phyloP scores from a whole-genome alignment of 305 asterid species.

The Rubia peregrina region DNA sequence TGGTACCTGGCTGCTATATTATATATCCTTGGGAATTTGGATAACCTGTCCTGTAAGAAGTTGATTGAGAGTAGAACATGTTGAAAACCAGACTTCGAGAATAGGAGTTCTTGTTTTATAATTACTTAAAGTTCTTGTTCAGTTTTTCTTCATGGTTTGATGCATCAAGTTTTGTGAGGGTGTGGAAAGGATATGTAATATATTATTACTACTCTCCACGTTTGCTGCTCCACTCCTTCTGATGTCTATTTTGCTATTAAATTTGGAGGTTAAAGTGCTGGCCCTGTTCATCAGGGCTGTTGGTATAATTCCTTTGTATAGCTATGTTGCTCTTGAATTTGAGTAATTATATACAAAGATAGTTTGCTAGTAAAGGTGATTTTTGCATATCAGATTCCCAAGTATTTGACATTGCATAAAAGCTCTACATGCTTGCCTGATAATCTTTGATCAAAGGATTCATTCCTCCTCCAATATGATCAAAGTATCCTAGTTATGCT shows the following conservation, averaged over 20 bases:
- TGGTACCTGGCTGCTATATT: neutral
- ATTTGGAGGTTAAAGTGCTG: neutral
- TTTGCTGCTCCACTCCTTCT: neutral
- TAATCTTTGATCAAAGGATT: neutral
- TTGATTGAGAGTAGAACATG: neutral
- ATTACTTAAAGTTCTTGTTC: neutral
- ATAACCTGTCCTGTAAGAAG: neutral
- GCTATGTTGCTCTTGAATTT: neutral
- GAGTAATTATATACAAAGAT: neutral
- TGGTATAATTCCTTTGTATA: neutral
- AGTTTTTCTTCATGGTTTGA: neutral
- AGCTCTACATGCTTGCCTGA: neutral
- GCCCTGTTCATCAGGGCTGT: neutral
- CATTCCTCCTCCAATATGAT: neutral
- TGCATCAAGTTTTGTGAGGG: neutral
- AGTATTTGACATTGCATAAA: neutral
- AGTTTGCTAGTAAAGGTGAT: neutral
- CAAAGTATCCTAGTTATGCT: neutral
- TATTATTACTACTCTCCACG: neutral
- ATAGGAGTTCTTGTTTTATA: neutral
- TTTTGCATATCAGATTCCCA: neutral
- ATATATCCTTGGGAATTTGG: neutral
- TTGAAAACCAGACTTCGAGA: neutral
- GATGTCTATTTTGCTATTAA: neutral
- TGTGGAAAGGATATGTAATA: neutral